Evolutionary conservation across 306 rosid species (phyloP).

Genomic region (Glycyrrhiza uralensis): DNA sequence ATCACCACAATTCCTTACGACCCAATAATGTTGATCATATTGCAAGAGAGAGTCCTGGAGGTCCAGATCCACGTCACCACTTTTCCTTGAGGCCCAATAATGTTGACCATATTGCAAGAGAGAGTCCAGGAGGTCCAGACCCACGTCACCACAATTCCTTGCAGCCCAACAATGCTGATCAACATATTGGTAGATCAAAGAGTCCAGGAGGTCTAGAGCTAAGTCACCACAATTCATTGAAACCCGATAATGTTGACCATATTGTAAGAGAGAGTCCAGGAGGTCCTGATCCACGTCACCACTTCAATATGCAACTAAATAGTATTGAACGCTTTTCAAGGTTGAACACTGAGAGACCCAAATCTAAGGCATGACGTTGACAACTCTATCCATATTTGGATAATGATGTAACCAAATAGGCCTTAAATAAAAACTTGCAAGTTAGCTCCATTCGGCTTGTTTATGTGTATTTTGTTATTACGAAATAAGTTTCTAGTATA

Average conservation of each 20-base stretch:
- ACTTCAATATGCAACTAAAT: too few species aligned
- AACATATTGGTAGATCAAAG: too few species aligned
- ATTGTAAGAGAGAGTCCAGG: neutral
- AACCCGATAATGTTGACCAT: too few species aligned
- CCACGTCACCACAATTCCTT: neutral
- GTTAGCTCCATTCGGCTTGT: neutral
- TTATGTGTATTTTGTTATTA: too few species aligned
- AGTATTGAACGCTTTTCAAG: too few species aligned
- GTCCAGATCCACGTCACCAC: neutral
- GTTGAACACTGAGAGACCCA: neutral
- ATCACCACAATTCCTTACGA: neutral
- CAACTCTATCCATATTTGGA: neutral
- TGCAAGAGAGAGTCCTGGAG: neutral
- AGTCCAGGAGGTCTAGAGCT: neutral
- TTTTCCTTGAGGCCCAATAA: neutral
- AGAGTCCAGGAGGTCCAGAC: neutral
- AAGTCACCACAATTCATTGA: neutral
- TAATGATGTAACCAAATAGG: neutral
- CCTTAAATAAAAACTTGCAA: neutral
- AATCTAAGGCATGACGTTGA: neutral
- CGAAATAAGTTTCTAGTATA: too few species aligned
- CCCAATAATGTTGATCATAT: neutral
- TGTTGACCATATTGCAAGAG: neutral
- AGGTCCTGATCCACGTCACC: neutral
- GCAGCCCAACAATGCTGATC: neutral